Percentiles rank a stretch among this genome's conserved stretches.
phyloP scores from a whole-genome alignment of 1,139 yeast genomes.

The Sugiyamaella xylanicola region DNA sequence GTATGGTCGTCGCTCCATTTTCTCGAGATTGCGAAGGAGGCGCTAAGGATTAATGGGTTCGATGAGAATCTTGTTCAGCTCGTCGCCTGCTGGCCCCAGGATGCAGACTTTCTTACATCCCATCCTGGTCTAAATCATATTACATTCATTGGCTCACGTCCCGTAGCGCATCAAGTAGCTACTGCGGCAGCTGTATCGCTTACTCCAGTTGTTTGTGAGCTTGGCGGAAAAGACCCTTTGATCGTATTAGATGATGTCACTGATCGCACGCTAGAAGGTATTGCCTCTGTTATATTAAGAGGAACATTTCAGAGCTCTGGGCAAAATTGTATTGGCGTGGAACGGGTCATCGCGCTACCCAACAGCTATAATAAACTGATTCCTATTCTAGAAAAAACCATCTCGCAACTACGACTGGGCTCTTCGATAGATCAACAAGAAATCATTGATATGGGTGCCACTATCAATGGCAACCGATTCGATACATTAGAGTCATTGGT shows the following conservation, averaged over 20 bases:
- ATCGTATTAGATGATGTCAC: conserved; percentile 68
- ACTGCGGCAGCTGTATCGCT: conserved; percentile 77
- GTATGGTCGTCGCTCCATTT: conserved; percentile 91
- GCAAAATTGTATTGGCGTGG: conserved; percentile 96
- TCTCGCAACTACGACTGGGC: conserved; percentile 70
- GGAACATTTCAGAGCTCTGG: conserved; percentile 98
- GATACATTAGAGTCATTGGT: conserved; percentile 64
- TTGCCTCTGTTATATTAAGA: conserved; percentile 83
- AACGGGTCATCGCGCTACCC: conserved; percentile 80
- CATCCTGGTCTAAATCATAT: conserved; percentile 83
- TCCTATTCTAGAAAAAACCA: conserved; percentile 56
- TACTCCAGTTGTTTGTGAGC: conserved; percentile 91
- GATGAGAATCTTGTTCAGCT: conserved; percentile 84
- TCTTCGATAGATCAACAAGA: conserved; percentile 84
- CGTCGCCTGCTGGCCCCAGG: conserved; percentile 73
- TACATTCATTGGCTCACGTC: conserved; percentile 93
- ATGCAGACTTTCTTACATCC: conserved; percentile 80
- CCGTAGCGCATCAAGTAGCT: conserved; percentile 87
- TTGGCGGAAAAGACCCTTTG: conserved; percentile 94
- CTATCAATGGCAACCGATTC: conserved; percentile 78
- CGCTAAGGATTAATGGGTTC: conserved; percentile 70
- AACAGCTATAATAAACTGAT: conserved; percentile 65
- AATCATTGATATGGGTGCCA: conserved; percentile 94
- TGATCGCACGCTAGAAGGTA: conserved; percentile 47
- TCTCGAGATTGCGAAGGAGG: conserved; percentile 65